Conservation (phyloP, 148 eudicot genomes). For the Chenopodium suecicum region DNA sequence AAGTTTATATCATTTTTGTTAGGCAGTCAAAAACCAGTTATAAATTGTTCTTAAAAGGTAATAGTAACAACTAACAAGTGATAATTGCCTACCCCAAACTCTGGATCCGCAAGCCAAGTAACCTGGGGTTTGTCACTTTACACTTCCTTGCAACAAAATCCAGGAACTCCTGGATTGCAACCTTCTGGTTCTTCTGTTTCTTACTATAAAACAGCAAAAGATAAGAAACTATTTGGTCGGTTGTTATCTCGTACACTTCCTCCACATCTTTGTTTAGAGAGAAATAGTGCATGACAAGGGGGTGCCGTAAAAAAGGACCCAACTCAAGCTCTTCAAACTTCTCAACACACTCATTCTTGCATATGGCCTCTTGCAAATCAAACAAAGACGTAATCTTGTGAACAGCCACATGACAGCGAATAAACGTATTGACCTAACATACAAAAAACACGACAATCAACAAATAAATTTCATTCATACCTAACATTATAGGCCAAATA, state of each 20-base stretch:
- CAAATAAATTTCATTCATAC: background rate
- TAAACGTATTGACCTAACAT: constrained; percentile 69
- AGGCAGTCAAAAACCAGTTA: background rate
- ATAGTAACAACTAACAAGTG: constrained; percentile 2
- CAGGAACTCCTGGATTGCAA: constrained; percentile 50
- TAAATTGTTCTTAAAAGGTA: background rate
- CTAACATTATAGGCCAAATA: background rate
- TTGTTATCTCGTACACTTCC: constrained; percentile 59
- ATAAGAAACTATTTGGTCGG: constrained; percentile 51
- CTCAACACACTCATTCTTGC: constrained; percentile 67
- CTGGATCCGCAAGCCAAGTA: constrained; percentile 73
- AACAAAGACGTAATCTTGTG: constrained; percentile 62
- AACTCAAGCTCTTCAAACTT: constrained; percentile 76
- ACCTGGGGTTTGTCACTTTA: constrained; percentile 47
- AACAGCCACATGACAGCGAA: constrained; percentile 81
- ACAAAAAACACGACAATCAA: background rate
- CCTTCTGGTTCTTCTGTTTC: constrained; percentile 35
- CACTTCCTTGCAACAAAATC: constrained; percentile 59
- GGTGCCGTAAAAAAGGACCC: constrained; percentile 80
- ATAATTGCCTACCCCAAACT: constrained; percentile 70
- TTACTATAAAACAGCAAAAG: constrained; percentile 43
- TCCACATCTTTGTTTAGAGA: constrained; percentile 45
- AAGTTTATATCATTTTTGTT: background rate
- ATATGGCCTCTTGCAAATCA: constrained; percentile 74
- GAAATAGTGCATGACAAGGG: constrained; percentile 81